A percentile compares a stretch with the other conserved stretches of the same genome.
Evolutionary conservation across 306 rosid genomes (phyloP).

Genomic region (Canavalia gladiata): DNA sequence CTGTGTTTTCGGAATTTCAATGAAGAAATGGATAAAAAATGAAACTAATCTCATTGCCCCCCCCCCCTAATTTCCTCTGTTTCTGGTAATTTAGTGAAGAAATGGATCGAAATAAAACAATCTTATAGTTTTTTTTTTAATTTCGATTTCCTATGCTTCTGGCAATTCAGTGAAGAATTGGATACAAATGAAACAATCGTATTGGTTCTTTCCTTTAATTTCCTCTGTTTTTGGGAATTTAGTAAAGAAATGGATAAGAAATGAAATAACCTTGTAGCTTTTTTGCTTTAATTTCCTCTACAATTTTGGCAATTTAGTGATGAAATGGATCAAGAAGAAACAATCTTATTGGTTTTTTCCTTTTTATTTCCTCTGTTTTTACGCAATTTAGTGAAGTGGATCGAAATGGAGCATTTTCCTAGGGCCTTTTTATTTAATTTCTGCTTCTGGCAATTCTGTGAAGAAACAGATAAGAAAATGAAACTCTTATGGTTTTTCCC

Average conservation of each 20-base stretch:
- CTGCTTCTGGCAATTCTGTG: neutral
- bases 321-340: neutral
- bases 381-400: too few relatives aligned
- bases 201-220: neutral
- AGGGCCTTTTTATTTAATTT: neutral
- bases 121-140: neutral
- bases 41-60: neutral
- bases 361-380: neutral
- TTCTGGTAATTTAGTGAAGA: conserved; percentile 2
- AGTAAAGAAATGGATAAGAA: neutral
- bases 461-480: conserved; percentile 5
- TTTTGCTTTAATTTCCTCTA: neutral
- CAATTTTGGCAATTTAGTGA: neutral
- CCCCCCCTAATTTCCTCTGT: neutral
- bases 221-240: neutral
- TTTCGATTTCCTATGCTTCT: neutral
- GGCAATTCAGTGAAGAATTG: neutral
- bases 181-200: neutral
- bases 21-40: neutral
- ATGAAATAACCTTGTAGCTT: neutral
- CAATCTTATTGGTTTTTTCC: neutral
- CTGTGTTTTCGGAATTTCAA: neutral
- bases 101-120: neutral
- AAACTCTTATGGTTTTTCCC: neutral
- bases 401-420: too few relatives aligned